phyloP scores from a whole-genome alignment of 2,329 filamentous ascomycete species.

The Ceratocystis smalleyi region DNA sequence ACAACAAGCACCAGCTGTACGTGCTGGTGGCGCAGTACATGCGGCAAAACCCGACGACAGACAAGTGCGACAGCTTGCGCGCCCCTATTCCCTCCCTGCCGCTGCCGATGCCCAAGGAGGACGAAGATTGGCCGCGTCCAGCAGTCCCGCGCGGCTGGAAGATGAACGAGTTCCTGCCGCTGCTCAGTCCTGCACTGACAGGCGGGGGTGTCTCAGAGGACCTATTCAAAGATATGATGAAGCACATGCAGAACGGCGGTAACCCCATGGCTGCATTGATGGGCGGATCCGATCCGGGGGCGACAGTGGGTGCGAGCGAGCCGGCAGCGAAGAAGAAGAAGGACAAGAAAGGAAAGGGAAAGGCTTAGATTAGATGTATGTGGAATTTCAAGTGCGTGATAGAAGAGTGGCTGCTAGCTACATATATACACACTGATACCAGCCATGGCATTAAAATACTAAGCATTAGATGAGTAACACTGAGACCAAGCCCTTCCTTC shows the following conservation, averaged over 20 bases:
- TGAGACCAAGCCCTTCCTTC: not conserved
- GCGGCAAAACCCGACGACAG: slow-evolving; percentile 59
- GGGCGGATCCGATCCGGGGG: slow-evolving; percentile 24
- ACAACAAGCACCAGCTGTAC: slow-evolving; percentile 77
- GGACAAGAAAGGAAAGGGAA: slow-evolving; percentile 35
- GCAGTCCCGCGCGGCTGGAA: slow-evolving; percentile 81
- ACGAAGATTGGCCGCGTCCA: slow-evolving; percentile 54
- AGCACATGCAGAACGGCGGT: slow-evolving; percentile 54
- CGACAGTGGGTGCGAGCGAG: slow-evolving; percentile 19
- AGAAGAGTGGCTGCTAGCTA: not conserved
- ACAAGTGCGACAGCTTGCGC: slow-evolving; percentile 49
- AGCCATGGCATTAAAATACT: not conserved
- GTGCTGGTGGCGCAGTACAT: slow-evolving; percentile 64
- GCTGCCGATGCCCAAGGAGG: slow-evolving; percentile 41
- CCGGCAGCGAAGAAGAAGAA: slow-evolving; percentile 32
- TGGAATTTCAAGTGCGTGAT: not conserved
- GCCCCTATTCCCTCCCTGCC: slow-evolving; percentile 60
- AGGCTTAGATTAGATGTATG: slow-evolving; percentile 20
- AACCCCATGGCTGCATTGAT: slow-evolving; percentile 32
- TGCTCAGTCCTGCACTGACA: slow-evolving; percentile 76
- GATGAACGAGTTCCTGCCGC: slow-evolving; percentile 66
- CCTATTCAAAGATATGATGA: slow-evolving; percentile 92
- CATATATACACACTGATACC: not conserved
- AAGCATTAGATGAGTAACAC: not conserved
- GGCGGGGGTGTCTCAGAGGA: slow-evolving; percentile 92